Evolutionary conservation across 371 early-diverging fungal genomes (phyloP).

Genomic region (Syncephalastrum sp.): DNA sequence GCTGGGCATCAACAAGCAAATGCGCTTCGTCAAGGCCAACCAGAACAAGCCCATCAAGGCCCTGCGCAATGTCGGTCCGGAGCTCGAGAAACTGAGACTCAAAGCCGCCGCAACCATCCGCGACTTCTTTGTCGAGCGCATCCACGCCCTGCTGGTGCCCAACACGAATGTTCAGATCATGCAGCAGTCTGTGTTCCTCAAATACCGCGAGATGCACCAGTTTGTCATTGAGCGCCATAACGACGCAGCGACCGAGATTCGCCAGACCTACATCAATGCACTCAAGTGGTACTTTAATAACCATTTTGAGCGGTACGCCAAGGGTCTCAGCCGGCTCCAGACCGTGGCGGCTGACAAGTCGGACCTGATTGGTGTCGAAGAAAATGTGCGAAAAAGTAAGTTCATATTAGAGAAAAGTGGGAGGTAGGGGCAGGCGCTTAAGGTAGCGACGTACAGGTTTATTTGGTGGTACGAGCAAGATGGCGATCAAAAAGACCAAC

Average conservation of each 20-base stretch:
- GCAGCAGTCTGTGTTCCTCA: constrained; percentile 85
- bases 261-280: constrained; percentile 79
- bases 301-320: constrained; percentile 86
- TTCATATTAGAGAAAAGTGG: neutral
- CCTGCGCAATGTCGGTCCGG: constrained; percentile 83
- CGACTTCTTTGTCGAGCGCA: constrained; percentile 80
- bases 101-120: constrained; percentile 83
- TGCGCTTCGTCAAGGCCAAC: constrained; percentile 75
- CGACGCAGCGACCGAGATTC: constrained; percentile 88
- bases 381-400: constrained; percentile 59
- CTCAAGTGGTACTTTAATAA: constrained; percentile 82
- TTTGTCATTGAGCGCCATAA: constrained; percentile 86
- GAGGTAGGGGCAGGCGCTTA: neutral
- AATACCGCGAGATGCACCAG: constrained; percentile 83
- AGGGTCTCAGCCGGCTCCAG: constrained; percentile 75
- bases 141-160: constrained; percentile 79
- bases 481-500: constrained; percentile 66
- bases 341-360: constrained; percentile 73
- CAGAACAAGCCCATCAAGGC: constrained; percentile 63
- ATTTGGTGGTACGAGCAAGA: constrained; percentile 53
- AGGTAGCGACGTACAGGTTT: constrained; percentile 23
- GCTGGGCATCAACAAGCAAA: constrained; percentile 79
- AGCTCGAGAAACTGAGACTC: constrained; percentile 81
- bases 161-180: constrained; percentile 90
- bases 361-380: constrained; percentile 85